Conservation (phyloP, 1,139 yeast genomes). For the Starmera stellimalicola region DNA sequence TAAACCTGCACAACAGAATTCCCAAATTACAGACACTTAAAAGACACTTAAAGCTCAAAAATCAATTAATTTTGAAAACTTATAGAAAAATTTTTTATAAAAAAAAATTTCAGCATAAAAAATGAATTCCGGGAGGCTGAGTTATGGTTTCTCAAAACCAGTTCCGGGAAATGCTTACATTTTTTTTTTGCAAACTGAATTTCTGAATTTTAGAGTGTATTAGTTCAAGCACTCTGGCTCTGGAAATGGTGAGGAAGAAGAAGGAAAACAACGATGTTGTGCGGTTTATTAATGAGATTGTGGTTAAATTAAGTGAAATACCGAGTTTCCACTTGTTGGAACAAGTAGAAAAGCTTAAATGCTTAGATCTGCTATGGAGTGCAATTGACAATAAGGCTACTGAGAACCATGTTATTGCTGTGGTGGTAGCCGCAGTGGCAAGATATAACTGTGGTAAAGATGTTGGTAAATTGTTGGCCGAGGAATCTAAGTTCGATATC, state of each 20-base stretch:
- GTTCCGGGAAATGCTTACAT: background rate
- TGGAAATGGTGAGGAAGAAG: background rate
- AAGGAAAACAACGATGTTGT: background rate
- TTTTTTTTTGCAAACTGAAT: too few species aligned
- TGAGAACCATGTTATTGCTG: background rate
- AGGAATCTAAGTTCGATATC: too few species aligned
- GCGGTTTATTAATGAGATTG: background rate
- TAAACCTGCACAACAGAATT: too few species aligned
- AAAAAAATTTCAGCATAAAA: background rate
- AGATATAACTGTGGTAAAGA: background rate
- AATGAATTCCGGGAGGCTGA: background rate
- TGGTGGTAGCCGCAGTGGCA: background rate
- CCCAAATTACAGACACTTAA: too few species aligned
- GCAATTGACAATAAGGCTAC: background rate
- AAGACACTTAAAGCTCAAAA: too few species aligned
- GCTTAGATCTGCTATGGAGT: background rate
- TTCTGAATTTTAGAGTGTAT: background rate
- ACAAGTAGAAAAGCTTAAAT: background rate
- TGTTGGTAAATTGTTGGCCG: background rate
- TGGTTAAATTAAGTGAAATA: background rate
- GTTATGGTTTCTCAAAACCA: background rate
- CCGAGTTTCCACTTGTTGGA: background rate
- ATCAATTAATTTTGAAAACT: too few species aligned
- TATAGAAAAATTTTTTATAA: background rate
- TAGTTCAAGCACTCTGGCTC: background rate